Conservation (phyloP, 768 basidiomycete species). For the Lentinus tigrinus region DNA sequence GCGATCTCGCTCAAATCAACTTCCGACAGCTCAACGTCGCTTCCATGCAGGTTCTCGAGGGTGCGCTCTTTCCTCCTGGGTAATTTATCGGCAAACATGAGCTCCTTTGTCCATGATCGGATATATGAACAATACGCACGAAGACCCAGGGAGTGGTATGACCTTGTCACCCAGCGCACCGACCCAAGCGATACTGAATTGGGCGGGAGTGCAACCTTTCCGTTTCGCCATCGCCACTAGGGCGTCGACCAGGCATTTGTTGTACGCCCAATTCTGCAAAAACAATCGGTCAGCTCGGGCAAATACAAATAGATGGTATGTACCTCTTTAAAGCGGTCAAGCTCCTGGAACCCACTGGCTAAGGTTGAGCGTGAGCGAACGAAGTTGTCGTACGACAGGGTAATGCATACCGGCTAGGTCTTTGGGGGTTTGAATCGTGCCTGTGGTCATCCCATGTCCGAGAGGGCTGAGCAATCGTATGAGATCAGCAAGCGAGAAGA, state of each 20-base stretch:
- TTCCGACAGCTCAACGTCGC: slow-evolving; percentile 31
- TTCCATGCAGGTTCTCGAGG: slow-evolving; percentile 40
- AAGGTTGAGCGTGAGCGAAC: background rate
- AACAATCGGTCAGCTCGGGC: slow-evolving; percentile 10
- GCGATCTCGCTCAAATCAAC: slow-evolving; percentile 39
- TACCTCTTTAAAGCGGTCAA: slow-evolving; percentile 16
- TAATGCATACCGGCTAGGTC: slow-evolving; percentile 24
- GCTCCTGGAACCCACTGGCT: background rate
- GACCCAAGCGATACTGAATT: slow-evolving; percentile 40
- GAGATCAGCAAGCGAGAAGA: background rate
- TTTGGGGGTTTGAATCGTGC: slow-evolving; percentile 40
- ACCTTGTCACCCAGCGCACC: slow-evolving; percentile 33
- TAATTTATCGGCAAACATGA: slow-evolving; percentile 37
- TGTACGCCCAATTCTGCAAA: slow-evolving; percentile 23
- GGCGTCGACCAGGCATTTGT: slow-evolving; percentile 39
- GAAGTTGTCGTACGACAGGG: background rate
- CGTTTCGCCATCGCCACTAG: slow-evolving; percentile 36
- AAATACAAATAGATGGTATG: slow-evolving; percentile 12
- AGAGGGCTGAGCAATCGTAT: slow-evolving; percentile 40
- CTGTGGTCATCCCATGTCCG: slow-evolving; percentile 51
- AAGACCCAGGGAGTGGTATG: slow-evolving; percentile 48
- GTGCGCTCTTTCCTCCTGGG: slow-evolving; percentile 38
- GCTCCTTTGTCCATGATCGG: slow-evolving; percentile 33
- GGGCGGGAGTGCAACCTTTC: slow-evolving; percentile 40
- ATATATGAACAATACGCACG: slow-evolving; percentile 24